Base-by-base conservation (phyloP, 1,284 basidiomycete genomes). In the Pterulicium gracile region DNA sequence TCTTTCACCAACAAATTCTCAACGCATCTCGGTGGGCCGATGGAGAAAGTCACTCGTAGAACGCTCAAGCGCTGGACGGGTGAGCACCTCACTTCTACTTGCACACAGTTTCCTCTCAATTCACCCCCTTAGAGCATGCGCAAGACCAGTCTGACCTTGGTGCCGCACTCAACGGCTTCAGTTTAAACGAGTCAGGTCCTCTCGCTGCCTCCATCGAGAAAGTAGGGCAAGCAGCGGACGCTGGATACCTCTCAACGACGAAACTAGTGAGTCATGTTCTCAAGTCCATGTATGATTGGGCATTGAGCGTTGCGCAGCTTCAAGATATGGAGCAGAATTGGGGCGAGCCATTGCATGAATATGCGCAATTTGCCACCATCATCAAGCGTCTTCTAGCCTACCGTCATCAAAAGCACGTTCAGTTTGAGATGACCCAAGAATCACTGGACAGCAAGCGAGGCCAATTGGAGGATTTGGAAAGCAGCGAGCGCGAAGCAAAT, bases 321-420 rank as follows among this genome's bases (percentile, higher is more conserved):
- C 89, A 93, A 70, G 83, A 89, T 50, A 79, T 95, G 55, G 93
- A 97, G 62, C 80, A 90, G 59, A 85, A 82, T 56, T 96, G 93
- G 72, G 90, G 91, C 13, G 96, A 99, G 61, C 96, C 96, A 2
- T 64, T 98, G 44, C 88, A 96, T 58, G 94, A 97, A 60, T 98
- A 98, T 63, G 73, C 84, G 32, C 95, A 98, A 62, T 99, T 98
- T 60, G 92, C 89, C 4, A 71, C 77, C 10, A 93, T 98, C 56
- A 96, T 99, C 67, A 94, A 91, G 69, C 88, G 88, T 58, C 70
- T 98, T 18, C 78, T 99, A 44, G 81, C 81, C 1, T 99, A 96
- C 67, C 83, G 96, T 23, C 96, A 98, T 62, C 90, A 95, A 65
- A 98, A 98, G 66, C 94, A 99, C 55, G 88, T 95, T 7, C 96